Evolutionary conservation across 2,329 filamentous ascomycete species (phyloP), one percentile per base, ranked within the genome.

Genomic region (Drechslerella coelobrocha): DNA sequence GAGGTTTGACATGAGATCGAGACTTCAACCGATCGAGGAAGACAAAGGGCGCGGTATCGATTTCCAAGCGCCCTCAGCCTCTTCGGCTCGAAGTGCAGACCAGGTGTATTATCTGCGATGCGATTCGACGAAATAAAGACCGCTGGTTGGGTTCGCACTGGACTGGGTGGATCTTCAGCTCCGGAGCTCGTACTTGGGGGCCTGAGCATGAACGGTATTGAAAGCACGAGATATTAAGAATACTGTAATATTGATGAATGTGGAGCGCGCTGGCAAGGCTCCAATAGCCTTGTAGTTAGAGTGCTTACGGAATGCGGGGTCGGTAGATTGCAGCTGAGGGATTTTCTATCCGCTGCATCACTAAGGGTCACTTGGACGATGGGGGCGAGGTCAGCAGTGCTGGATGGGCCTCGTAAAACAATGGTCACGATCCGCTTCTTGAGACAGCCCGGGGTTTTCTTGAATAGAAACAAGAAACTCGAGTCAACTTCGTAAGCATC

Each of bases 281-380:
- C 37, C 47, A 45, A 57, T 43, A 34, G 47, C 53, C 14, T 41
- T 56, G 39, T 34, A 57, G 57, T 24, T 57, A 69, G 53, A 57
- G 52, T 69, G 65, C 37, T 47, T 69, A 61, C 57, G 61, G 55
- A 69, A 69, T 69, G 65, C 65, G 65, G 65, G 65, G 65, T 69
- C 39, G 65, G 47, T 27, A 69, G 61, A 69, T 57, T 59, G 65
- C 65, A 69, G 52, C 57, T 69, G 65, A 69, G 65, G 65, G 65
- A 69, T 69, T 69, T 69, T 61, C 61, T 50, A 43, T 57, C 52
- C 47, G 37, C 47, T 52, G 57, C 31, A 53, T 56, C 53, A 24
- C 24, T 4, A 29, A 29, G 45, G 10, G 57, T 23, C 41, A 69
- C 45, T 47, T 45, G 17, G 19, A 53, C 37, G 45, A 48, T 39